Conservation (phyloP, 495 filamentous ascomycete species). For the Massariosphaeria phaeospora region DNA sequence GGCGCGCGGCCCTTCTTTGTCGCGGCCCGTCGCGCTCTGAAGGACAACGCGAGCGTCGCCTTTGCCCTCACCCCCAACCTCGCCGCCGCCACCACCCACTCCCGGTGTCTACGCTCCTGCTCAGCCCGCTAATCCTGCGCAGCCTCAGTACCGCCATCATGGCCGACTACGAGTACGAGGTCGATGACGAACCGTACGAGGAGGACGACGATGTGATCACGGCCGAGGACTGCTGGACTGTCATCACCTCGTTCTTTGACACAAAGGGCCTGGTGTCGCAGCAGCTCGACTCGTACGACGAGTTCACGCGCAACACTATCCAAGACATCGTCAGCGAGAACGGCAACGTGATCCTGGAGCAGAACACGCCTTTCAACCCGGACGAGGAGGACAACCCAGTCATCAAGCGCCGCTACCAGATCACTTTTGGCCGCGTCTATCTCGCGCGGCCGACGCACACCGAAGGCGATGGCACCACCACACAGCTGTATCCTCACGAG, state of each 20-base stretch:
- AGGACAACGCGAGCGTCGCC: no score
- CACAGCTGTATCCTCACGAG: constrained; percentile 80
- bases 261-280: constrained; percentile 92
- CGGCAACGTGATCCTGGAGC: constrained; percentile 78
- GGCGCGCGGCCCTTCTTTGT: no score
- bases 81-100: no score
- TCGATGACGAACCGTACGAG: constrained; percentile 52
- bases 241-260: constrained; percentile 95
- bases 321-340: constrained; percentile 89
- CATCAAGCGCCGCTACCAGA: constrained; percentile 81
- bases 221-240: constrained; percentile 94
- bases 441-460: constrained; percentile 82
- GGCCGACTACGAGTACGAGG: constrained; percentile 25
- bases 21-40: no score
- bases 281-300: constrained; percentile 96
- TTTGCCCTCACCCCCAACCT: no score
- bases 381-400: constrained; percentile 63
- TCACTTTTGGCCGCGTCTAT: constrained; percentile 81
- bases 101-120: no score
- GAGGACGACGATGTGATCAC: constrained; percentile 69
- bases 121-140: neutral
- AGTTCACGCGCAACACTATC: constrained; percentile 88
- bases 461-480: constrained; percentile 83
- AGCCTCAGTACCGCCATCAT: constrained; percentile 4
- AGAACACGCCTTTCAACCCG: constrained; percentile 65